Percentiles rank a stretch among this genome's conserved stretches.
Conservation (phyloP, 2,329 filamentous ascomycete species). For the Hypoxylon sp. region DNA sequence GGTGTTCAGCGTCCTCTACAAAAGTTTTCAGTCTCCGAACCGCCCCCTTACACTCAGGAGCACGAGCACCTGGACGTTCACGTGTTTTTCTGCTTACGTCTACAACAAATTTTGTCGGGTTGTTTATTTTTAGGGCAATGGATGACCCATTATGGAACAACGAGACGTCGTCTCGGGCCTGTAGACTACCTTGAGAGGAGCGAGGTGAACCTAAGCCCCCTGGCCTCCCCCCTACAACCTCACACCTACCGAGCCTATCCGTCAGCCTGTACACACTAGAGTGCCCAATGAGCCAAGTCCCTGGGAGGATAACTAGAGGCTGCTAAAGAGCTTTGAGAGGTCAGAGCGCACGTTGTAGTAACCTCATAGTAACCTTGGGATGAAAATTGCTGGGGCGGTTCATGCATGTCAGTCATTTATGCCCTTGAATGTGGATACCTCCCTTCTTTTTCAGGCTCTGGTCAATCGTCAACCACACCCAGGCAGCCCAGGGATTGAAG, state of each 20-base stretch:
- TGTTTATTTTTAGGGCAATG: slow-evolving; percentile 13
- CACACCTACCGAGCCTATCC: too few relatives aligned
- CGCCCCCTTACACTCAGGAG: too few relatives aligned
- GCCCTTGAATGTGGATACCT: background rate
- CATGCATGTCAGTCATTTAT: slow-evolving; percentile 3
- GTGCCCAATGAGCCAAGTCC: too few relatives aligned
- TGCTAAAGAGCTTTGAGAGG: too few relatives aligned
- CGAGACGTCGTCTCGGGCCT: background rate
- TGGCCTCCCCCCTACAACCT: background rate
- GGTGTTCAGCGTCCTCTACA: background rate
- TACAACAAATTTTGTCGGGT: background rate
- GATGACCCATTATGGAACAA: slow-evolving; percentile 12
- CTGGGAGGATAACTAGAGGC: background rate
- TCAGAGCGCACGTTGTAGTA: slow-evolving; percentile 20
- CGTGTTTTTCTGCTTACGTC: slow-evolving; percentile 11
- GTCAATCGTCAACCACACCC: too few relatives aligned
- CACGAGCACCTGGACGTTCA: background rate
- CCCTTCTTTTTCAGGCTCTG: background rate
- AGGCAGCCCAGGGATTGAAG: background rate
- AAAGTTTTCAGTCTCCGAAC: background rate
- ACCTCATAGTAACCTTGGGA: too few relatives aligned
- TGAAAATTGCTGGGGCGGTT: background rate
- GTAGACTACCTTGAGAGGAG: background rate
- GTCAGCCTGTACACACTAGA: too few relatives aligned
- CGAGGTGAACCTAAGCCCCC: too few relatives aligned